A percentile compares a stretch with the other conserved stretches of the same genome.
phyloP scores from a whole-genome alignment of 176 grass and related monocot species.

The Musa itinerans region DNA sequence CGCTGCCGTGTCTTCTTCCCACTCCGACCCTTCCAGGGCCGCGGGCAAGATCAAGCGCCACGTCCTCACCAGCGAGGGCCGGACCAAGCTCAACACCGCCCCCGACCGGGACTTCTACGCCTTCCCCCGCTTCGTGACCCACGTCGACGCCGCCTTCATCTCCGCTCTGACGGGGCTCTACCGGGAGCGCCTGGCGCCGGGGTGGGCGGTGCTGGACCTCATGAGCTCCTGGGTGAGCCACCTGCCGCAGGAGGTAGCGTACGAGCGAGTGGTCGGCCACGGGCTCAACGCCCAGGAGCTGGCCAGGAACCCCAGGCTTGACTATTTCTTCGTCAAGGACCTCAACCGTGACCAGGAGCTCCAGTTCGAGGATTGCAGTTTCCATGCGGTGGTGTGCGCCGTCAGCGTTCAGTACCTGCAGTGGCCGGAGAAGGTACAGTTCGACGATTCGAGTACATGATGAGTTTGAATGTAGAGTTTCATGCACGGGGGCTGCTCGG shows the following conservation, averaged over 20 bases:
- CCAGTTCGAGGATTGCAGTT: conserved; percentile 32
- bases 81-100: conserved; percentile 59
- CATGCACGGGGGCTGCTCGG: too few species aligned
- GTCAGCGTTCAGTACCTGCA: conserved; percentile 86
- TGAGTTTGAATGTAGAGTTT: too few species aligned
- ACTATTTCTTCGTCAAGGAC: conserved; percentile 83
- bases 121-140: conserved; percentile 73
- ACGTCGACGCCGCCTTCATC: conserved; percentile 83
- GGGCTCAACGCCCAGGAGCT: conserved; percentile 95
- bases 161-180: conserved; percentile 59
- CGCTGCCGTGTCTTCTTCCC: not conserved
- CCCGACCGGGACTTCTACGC: conserved; percentile 80
- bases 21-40: conserved; percentile 23
- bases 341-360: conserved; percentile 62
- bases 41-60: conserved; percentile 50
- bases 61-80: conserved; percentile 60
- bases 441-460: not conserved
- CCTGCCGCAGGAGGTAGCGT: conserved; percentile 45
- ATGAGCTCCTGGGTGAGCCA: conserved; percentile 99
- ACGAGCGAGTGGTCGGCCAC: conserved; percentile 63
- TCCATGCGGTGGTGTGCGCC: conserved; percentile 68
- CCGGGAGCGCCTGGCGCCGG: conserved; percentile 38
- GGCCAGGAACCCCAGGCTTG: conserved; percentile 53
- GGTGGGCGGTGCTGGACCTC: conserved; percentile 65
- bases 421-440: conserved; percentile 55